A percentile compares a stretch with the other conserved stretches of the same genome.
Evolutionary conservation across 1,284 basidiomycete genomes (phyloP).

Genomic region (Grifola frondosa): DNA sequence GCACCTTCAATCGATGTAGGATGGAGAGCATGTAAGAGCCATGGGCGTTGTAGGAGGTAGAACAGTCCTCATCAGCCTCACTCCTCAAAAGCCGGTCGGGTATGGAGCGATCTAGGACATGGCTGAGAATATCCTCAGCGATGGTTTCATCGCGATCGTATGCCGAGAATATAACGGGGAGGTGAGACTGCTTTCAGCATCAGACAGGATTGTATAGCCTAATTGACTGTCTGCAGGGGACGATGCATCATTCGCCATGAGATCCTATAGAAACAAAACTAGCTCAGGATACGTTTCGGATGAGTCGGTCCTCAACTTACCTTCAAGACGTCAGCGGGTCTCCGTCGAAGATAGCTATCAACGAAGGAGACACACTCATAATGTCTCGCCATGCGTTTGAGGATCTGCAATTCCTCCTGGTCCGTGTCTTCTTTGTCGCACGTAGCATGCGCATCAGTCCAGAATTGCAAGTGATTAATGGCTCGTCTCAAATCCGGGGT

Average conservation of each 20-base stretch:
- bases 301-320: conserved; percentile 6
- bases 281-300: too few species aligned
- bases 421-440: too few species aligned
- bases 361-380: conserved; percentile 10
- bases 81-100: neutral
- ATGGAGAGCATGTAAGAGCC: conserved; percentile 7
- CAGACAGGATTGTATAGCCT: conserved; percentile 12
- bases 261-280: conserved; percentile 6
- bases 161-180: conserved; percentile 13
- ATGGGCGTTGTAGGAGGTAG: conserved; percentile 7
- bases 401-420: too few species aligned
- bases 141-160: conserved; percentile 14
- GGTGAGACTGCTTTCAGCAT: neutral
- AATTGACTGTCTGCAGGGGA: conserved; percentile 11
- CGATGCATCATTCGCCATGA: conserved; percentile 6
- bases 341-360: conserved; percentile 13
- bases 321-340: conserved; percentile 7
- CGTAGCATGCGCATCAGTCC: too few species aligned
- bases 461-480: conserved; percentile 24
- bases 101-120: neutral
- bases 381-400: conserved; percentile 6
- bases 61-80: too few species aligned
- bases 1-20: conserved; percentile 9
- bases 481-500: conserved; percentile 19
- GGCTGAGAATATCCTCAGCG: conserved; percentile 4